Percentiles rank a stretch among this genome's conserved stretches.
Conservation (phyloP, 164 flowering plant species). For the Macadamia integrifolia region DNA sequence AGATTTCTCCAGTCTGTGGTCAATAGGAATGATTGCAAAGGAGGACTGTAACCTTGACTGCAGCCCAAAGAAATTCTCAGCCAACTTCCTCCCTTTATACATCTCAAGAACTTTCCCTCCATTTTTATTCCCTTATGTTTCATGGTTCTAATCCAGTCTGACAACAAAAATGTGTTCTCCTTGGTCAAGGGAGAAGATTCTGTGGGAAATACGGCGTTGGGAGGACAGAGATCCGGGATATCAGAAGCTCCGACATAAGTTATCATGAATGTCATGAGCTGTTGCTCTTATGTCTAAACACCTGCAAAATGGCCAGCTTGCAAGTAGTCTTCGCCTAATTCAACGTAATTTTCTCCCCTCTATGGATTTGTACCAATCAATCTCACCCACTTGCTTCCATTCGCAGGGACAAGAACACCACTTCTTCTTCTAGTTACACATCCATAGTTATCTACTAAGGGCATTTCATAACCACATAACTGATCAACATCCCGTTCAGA, state of each 20-base stretch:
- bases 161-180: constrained; percentile 42
- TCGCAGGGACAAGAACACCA: constrained; percentile 58
- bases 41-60: constrained; percentile 38
- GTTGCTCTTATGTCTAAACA: constrained; percentile 12
- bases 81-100: constrained; percentile 58
- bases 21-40: constrained; percentile 44
- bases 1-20: constrained; percentile 33
- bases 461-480: constrained; percentile 31
- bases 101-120: constrained; percentile 35
- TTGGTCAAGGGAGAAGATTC: constrained; percentile 42
- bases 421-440: constrained; percentile 12
- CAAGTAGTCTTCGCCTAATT: constrained; percentile 48
- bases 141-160: constrained; percentile 44
- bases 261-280: constrained; percentile 33
- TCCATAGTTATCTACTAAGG: constrained; percentile 40
- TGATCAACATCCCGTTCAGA: constrained; percentile 8
- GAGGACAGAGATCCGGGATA: constrained; percentile 53
- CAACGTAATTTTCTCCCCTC: constrained; percentile 37
- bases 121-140: constrained; percentile 9
- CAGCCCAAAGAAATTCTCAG: constrained; percentile 33
- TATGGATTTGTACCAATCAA: constrained; percentile 56
- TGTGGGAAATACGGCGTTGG: constrained; percentile 39
- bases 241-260: constrained; percentile 36
- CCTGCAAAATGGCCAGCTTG: constrained; percentile 31
- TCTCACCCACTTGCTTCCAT: constrained; percentile 51